These are phyloP conservation scores for Mortierella sp. DNA, from an alignment of 371 early-diverging fungal genomes.

Conservation along the genomic window DNA sequence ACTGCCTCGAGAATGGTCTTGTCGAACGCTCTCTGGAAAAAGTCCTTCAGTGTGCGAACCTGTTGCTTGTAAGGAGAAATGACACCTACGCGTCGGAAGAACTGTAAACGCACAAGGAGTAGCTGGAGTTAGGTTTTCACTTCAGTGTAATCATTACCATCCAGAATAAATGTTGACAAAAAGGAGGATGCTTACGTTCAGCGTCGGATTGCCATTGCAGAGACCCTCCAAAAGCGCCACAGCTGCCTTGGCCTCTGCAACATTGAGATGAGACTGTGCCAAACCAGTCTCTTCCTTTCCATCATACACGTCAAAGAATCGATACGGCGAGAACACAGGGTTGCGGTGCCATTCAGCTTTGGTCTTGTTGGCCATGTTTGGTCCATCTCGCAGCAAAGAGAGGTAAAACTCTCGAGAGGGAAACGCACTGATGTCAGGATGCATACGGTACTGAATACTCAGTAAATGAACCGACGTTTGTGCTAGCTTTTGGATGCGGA, in stretches of 20 bases:
- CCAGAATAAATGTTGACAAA: background rate
- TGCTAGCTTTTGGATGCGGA: constrained; percentile 77
- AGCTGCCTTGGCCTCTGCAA: constrained; percentile 83
- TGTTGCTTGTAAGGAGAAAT: constrained; percentile 97
- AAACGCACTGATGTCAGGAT: constrained; percentile 90
- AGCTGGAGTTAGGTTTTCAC: background rate
- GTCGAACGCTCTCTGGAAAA: constrained; percentile 77
- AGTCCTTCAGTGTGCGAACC: constrained; percentile 74
- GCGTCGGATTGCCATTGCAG: constrained; percentile 66
- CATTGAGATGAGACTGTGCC: constrained; percentile 86
- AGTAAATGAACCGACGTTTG: constrained; percentile 81
- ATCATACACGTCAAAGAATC: constrained; percentile 81
- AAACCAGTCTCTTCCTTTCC: constrained; percentile 79
- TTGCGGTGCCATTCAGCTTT: constrained; percentile 84
- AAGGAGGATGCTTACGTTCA: constrained; percentile 62
- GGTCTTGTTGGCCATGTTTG: constrained; percentile 72
- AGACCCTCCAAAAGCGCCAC: constrained; percentile 77
- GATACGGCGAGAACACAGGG: constrained; percentile 79
- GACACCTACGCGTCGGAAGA: constrained; percentile 85
- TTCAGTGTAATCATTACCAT: background rate
- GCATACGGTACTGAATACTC: constrained; percentile 98
- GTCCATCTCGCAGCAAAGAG: constrained; percentile 83
- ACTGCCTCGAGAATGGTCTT: constrained; percentile 74
- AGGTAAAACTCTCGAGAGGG: constrained; percentile 90
- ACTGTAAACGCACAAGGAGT: constrained; percentile 53